These are phyloP conservation scores for Capronia americana DNA, from an alignment of 2,329 filamentous ascomycete species.

Conservation along the genomic window DNA sequence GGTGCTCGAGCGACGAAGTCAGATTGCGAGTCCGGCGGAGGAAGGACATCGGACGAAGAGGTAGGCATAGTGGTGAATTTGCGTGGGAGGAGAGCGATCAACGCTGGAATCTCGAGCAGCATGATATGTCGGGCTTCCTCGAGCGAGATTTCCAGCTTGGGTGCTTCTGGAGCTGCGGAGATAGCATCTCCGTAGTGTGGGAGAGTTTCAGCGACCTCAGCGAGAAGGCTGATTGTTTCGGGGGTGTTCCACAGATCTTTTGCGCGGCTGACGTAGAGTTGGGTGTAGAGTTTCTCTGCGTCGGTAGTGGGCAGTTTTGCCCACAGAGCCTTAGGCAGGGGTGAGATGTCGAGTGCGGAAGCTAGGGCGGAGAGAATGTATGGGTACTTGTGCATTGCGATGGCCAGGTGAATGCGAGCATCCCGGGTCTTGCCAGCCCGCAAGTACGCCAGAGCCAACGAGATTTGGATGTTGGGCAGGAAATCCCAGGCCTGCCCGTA, in stretches of 20 bases:
- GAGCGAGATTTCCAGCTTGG: constrained; percentile 56
- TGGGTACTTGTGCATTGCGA: constrained; percentile 75
- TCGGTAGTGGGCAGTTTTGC: constrained; percentile 71
- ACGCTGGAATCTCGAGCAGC: constrained; percentile 73
- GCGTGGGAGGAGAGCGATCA: constrained; percentile 73
- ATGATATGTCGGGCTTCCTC: constrained; percentile 77
- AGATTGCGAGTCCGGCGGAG: constrained; percentile 59
- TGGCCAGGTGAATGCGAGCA: constrained; percentile 68
- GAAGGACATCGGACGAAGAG: constrained; percentile 82
- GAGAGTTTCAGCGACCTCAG: constrained; percentile 69
- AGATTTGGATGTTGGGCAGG: constrained; percentile 76
- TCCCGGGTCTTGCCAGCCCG: constrained; percentile 70
- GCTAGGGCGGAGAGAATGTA: constrained; percentile 86
- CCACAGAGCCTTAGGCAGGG: constrained; percentile 81
- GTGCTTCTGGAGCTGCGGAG: constrained; percentile 47
- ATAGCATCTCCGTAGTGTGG: constrained; percentile 51
- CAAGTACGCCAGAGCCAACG: constrained; percentile 75
- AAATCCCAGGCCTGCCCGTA: constrained; percentile 59
- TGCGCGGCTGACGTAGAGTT: constrained; percentile 75
- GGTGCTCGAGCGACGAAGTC: constrained; percentile 39
- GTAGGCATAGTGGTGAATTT: constrained; percentile 68
- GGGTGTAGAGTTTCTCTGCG: constrained; percentile 71
- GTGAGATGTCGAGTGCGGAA: constrained; percentile 77
- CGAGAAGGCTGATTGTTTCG: constrained; percentile 71
- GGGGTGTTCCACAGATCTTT: constrained; percentile 88